Percentiles rank a stretch among this genome's conserved stretches.
These are phyloP conservation scores for Ophiobolus disseminans DNA, from an alignment of 2,329 filamentous ascomycete genomes.

Conservation along the genomic window DNA sequence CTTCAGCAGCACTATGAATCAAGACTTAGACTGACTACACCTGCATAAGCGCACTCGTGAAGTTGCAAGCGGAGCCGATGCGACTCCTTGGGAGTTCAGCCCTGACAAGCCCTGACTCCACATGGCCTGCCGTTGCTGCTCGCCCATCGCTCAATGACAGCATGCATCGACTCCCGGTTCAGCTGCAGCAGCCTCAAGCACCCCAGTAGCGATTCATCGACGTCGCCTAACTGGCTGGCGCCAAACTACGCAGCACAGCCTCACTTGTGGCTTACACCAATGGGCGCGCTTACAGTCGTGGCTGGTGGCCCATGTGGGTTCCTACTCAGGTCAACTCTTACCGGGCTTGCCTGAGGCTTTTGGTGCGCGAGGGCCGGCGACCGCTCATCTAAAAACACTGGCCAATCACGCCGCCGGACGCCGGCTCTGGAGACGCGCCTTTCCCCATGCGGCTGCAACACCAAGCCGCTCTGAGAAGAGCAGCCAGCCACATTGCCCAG, in stretches of 20 bases:
- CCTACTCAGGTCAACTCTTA: slow-evolving; percentile 29
- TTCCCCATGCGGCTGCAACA: slow-evolving; percentile 34
- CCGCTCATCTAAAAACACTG: slow-evolving; percentile 17
- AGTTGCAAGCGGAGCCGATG: slow-evolving; percentile 27
- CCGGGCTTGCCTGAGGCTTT: slow-evolving; percentile 23
- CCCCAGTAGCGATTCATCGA: slow-evolving; percentile 33
- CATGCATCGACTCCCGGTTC: slow-evolving; percentile 33
- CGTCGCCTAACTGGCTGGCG: slow-evolving; percentile 41
- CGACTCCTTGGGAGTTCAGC: slow-evolving; percentile 37
- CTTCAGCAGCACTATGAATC: slow-evolving; percentile 37
- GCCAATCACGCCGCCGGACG: slow-evolving; percentile 36
- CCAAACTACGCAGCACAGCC: slow-evolving; percentile 42
- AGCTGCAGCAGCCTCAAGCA: slow-evolving; percentile 38
- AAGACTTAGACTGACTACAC: slow-evolving; percentile 40
- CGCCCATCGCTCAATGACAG: slow-evolving; percentile 41
- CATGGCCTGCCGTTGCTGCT: slow-evolving; percentile 41
- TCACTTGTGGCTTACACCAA: slow-evolving; percentile 44
- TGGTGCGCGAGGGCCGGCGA: slow-evolving; percentile 33
- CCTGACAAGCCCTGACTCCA: slow-evolving; percentile 36
- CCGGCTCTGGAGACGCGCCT: slow-evolving; percentile 28
- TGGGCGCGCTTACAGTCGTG: slow-evolving; percentile 22
- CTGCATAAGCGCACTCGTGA: slow-evolving; percentile 45
- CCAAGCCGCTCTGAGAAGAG: slow-evolving; percentile 30
- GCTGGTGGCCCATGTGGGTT: slow-evolving; percentile 34
- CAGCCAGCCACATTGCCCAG: slow-evolving; percentile 33